phyloP scores from a whole-genome alignment of 306 rosid genomes.

The Prunus mira region DNA sequence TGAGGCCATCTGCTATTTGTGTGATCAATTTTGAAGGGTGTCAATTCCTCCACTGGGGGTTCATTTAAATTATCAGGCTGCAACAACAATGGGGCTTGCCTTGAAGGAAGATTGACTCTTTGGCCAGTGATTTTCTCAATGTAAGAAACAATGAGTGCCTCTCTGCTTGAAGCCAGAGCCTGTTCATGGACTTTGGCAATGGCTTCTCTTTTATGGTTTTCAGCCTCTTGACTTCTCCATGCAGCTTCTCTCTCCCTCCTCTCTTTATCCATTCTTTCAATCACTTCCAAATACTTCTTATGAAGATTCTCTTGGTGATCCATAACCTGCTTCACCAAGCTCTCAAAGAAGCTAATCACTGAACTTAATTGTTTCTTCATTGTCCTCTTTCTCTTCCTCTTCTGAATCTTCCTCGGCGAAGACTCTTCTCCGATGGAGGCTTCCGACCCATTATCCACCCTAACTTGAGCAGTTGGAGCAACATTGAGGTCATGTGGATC shows the following conservation, averaged over 20 bases:
- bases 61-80: conserved; percentile 6
- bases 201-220: conserved; percentile 26
- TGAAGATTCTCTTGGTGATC: conserved; percentile 28
- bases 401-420: not conserved
- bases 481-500: not conserved
- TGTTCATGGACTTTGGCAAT: conserved; percentile 18
- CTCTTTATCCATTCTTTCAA: conserved; percentile 22
- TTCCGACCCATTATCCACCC: conserved; percentile 7
- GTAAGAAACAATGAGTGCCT: conserved; percentile 29
- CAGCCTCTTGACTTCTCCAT: conserved; percentile 26
- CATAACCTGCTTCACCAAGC: conserved; percentile 25
- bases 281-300: conserved; percentile 15
- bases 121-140: conserved; percentile 33
- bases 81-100: conserved; percentile 5
- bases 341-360: conserved; percentile 15
- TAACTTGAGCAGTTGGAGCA: not conserved
- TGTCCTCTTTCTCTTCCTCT: conserved; percentile 16
- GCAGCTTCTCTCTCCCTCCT: conserved; percentile 27
- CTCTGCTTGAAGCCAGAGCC: conserved; percentile 27
- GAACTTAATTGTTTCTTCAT: conserved; percentile 6
- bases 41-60: not conserved
- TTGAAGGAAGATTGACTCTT: conserved; percentile 18
- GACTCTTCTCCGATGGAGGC: conserved; percentile 22
- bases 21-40: not conserved
- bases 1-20: conserved; percentile 27